Evolutionary conservation across 441 rosid species (phyloP).

Genomic region (Brassica balearica): DNA sequence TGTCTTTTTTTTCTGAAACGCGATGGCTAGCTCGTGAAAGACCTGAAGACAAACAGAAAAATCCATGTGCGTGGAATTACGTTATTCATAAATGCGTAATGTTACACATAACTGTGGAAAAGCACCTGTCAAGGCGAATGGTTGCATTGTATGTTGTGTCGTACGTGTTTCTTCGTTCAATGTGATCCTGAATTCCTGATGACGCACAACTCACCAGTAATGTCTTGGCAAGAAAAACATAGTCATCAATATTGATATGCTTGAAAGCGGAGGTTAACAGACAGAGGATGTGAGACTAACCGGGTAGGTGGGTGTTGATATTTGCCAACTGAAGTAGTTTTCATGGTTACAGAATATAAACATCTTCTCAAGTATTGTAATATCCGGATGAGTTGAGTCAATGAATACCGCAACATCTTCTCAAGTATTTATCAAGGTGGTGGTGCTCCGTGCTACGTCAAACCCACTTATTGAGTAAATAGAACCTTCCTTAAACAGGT

Average conservation of each 20-base stretch:
- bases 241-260: background rate
- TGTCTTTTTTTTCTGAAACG: background rate
- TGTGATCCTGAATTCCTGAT: background rate
- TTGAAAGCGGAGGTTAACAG: background rate
- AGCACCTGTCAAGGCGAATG: background rate
- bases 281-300: background rate
- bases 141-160: background rate
- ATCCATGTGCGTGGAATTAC: background rate
- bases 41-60: background rate
- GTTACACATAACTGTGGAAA: background rate
- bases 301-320: background rate
- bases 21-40: background rate
- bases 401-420: background rate
- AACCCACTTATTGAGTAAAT: background rate
- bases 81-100: background rate
- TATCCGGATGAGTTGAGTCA: background rate
- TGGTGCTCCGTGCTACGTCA: background rate
- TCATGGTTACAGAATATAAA: background rate
- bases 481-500: background rate
- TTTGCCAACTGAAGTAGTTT: background rate
- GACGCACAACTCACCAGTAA: background rate
- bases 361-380: background rate
- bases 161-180: background rate
- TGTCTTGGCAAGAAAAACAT: background rate
- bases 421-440: background rate